Percentiles rank a stretch among this genome's conserved stretches.
Evolutionary conservation across 495 filamentous ascomycete genomes (phyloP).

Genomic region (Trichoderma parareesei): DNA sequence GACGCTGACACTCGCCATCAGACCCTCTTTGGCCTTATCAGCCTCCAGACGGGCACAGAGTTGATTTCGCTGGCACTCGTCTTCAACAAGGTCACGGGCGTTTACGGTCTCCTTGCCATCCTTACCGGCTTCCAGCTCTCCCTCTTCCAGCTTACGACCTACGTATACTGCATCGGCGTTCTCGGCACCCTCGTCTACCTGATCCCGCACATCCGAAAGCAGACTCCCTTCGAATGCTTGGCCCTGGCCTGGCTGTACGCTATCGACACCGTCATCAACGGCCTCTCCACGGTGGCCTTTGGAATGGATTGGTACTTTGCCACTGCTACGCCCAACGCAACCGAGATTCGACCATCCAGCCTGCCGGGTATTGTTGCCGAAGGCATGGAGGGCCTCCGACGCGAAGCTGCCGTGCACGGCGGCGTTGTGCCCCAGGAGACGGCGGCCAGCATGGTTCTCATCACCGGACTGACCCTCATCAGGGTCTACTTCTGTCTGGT

Average conservation of each 20-base stretch:
- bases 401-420: conserved; percentile 9
- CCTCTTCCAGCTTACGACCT: conserved; percentile 66
- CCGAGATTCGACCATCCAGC: conserved; percentile 14
- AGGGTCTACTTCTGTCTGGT: conserved; percentile 72
- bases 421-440: conserved; percentile 37
- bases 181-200: conserved; percentile 54
- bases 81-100: conserved; percentile 79
- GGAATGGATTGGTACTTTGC: conserved; percentile 76
- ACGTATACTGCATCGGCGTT: conserved; percentile 70
- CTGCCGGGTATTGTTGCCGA: conserved; percentile 3
- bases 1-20: conserved; percentile 21
- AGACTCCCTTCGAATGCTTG: conserved; percentile 59
- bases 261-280: conserved; percentile 71
- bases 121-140: conserved; percentile 58
- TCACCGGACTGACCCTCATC: conserved; percentile 60
- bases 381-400: conserved; percentile 6
- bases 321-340: conserved; percentile 30
- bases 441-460: conserved; percentile 65
- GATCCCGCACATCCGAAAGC: conserved; percentile 61
- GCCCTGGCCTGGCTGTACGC: conserved; percentile 68
- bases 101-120: conserved; percentile 83
- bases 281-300: conserved; percentile 69
- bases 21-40: conserved; percentile 78
- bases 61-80: conserved; percentile 69
- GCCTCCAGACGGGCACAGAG: conserved; percentile 76